phyloP scores from a whole-genome alignment of 345 rosid genomes.

The Populus euphratica region DNA sequence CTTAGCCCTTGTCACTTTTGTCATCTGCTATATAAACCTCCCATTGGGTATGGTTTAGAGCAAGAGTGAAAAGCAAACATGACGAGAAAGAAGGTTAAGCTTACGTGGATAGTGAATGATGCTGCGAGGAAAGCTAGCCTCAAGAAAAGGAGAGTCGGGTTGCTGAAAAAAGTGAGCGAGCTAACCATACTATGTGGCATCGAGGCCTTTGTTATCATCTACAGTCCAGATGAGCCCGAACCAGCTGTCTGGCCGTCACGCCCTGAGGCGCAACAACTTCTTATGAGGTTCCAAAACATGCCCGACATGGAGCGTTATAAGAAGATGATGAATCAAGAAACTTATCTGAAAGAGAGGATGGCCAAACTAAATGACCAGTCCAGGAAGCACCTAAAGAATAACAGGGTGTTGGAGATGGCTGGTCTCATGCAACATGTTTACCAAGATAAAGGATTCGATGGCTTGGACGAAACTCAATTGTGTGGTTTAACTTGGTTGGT shows the following conservation, averaged over 20 bases:
- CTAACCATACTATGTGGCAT: constrained; percentile 39
- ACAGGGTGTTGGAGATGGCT: constrained; percentile 15
- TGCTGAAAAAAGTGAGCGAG: constrained; percentile 48
- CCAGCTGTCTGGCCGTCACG: constrained; percentile 40
- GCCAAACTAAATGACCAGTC: constrained; percentile 19
- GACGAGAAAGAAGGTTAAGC: constrained; percentile 50
- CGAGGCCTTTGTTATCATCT: constrained; percentile 32
- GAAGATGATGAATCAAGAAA: constrained; percentile 38
- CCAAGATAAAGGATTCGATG: constrained; percentile 6
- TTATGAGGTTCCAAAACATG: constrained; percentile 17
- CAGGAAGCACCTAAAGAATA: constrained; percentile 16
- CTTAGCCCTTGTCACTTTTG: background rate
- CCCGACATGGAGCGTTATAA: constrained; percentile 26
- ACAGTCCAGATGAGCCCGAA: constrained; percentile 34
- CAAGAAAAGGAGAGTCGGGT: constrained; percentile 39
- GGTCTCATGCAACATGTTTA: constrained; percentile 22
- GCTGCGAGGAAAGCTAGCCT: constrained; percentile 42
- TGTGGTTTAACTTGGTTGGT: constrained; percentile 17
- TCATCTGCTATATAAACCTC: constrained; percentile 3
- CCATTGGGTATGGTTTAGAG: background rate
- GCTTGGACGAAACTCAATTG: constrained; percentile 3
- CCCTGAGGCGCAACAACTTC: background rate
- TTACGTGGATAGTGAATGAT: constrained; percentile 35
- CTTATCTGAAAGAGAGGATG: constrained; percentile 26
- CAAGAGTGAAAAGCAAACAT: constrained; percentile 22